These are phyloP conservation scores for Ceratonia siliqua DNA, from an alignment of 306 rosid species.

Conservation along the genomic window DNA sequence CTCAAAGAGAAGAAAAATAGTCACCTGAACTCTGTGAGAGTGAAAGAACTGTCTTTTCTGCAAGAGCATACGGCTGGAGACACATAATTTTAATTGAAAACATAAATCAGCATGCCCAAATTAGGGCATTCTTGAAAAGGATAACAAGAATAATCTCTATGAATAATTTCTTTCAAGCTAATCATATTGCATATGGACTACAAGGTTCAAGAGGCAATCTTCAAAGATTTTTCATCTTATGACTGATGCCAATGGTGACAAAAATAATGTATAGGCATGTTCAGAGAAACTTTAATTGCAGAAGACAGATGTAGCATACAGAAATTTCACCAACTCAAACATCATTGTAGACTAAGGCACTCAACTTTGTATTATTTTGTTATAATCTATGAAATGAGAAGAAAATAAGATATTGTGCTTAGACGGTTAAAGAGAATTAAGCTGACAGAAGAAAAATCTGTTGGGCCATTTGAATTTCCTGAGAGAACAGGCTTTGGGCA, in stretches of 20 bases:
- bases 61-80: constrained; percentile 78
- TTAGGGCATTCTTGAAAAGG: neutral
- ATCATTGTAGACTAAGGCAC: too few relatives aligned
- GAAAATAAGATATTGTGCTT: neutral
- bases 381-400: neutral
- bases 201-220: neutral
- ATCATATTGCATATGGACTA: neutral
- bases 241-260: neutral
- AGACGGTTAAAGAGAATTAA: neutral
- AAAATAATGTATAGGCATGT: neutral
- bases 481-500: neutral
- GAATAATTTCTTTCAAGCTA: neutral
- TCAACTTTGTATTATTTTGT: too few relatives aligned
- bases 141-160: neutral
- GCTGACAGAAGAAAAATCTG: neutral
- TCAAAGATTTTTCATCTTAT: neutral
- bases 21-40: constrained; percentile 98
- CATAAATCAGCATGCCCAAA: constrained; percentile 29
- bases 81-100: constrained; percentile 31
- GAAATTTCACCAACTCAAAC: too few relatives aligned
- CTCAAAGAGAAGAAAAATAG: constrained; percentile 28
- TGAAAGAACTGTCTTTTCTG: constrained; percentile 98
- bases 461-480: neutral
- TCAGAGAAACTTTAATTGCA: neutral
- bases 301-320: neutral